Evolutionary conservation across 139 green algal genomes (phyloP).

Genomic region (Raphidocelis subcapitata): DNA sequence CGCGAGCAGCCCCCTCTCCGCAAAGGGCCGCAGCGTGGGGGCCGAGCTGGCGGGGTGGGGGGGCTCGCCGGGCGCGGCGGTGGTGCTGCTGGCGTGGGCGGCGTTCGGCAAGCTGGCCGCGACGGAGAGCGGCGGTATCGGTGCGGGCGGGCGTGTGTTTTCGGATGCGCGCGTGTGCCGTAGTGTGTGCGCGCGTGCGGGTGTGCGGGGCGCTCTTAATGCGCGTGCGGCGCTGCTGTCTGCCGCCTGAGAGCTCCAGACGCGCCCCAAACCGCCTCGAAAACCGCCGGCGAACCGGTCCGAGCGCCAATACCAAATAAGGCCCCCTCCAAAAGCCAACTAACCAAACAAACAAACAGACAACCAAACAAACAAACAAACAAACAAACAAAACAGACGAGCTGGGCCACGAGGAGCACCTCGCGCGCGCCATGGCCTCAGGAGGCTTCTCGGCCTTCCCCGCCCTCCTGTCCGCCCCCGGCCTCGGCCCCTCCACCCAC

Average conservation of each 20-base stretch:
- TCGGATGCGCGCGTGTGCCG: not conserved
- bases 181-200: not conserved
- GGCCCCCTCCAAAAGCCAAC: too few species aligned
- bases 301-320: too few species aligned
- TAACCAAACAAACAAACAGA: too few species aligned
- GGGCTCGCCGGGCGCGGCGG: not conserved
- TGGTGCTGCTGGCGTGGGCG: constrained; percentile 10
- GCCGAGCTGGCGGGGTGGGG: constrained; percentile 9
- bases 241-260: not conserved
- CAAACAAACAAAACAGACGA: too few species aligned
- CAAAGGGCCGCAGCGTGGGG: constrained; percentile 37
- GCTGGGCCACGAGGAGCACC: constrained; percentile 5
- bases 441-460: constrained; percentile 32
- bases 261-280: too few species aligned
- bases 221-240: not conserved
- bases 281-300: too few species aligned
- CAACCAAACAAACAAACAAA: too few species aligned
- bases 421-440: constrained; percentile 1
- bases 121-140: constrained; percentile 8
- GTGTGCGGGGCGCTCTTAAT: not conserved
- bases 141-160: not conserved
- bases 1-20: too few species aligned
- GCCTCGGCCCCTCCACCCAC: not conserved
- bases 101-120: constrained; percentile 21
- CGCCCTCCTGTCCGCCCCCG: constrained; percentile 1